Percentiles rank a stretch among this genome's conserved stretches.
Evolutionary conservation across 2,329 filamentous ascomycete species (phyloP).

Genomic region (Diaporthe velutina): DNA sequence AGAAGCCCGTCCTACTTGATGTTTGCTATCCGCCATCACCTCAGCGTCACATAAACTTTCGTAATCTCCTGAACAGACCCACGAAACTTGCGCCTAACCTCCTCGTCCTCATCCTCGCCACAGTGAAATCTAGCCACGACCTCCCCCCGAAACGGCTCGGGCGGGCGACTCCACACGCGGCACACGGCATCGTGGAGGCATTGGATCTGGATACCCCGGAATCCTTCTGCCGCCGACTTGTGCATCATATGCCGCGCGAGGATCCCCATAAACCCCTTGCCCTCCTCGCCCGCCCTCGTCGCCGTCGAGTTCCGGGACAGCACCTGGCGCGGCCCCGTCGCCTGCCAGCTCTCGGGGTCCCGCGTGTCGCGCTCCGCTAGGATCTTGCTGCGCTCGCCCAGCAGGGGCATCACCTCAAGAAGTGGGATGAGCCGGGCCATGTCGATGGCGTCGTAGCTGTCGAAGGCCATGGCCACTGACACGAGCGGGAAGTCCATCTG

Average conservation of each 20-base stretch:
- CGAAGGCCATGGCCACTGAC: constrained; percentile 47
- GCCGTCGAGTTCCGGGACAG: constrained; percentile 45
- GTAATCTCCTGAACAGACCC: neutral
- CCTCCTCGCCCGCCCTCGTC: constrained; percentile 45
- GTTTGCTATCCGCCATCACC: neutral
- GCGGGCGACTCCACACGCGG: constrained; percentile 45
- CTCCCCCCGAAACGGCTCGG: constrained; percentile 41
- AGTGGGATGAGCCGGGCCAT: constrained; percentile 28
- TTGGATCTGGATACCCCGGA: constrained; percentile 46
- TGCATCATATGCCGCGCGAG: constrained; percentile 44
- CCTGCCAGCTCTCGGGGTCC: constrained; percentile 44
- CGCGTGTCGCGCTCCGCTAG: constrained; percentile 42
- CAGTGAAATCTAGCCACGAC: neutral
- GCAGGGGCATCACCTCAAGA: neutral
- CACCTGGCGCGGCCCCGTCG: constrained; percentile 45
- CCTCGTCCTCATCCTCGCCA: neutral
- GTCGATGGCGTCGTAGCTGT: constrained; percentile 41
- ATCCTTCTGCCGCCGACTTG: constrained; percentile 41
- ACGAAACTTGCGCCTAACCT: neutral
- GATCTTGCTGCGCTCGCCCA: neutral
- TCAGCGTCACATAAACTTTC: constrained; percentile 8
- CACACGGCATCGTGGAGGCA: constrained; percentile 42
- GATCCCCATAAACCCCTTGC: constrained; percentile 44
- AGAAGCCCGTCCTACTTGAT: neutral
- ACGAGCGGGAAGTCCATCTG: constrained; percentile 51